Evolutionary conservation across 2,329 filamentous ascomycete species (phyloP).

Genomic region (Colletotrichum sojae): DNA sequence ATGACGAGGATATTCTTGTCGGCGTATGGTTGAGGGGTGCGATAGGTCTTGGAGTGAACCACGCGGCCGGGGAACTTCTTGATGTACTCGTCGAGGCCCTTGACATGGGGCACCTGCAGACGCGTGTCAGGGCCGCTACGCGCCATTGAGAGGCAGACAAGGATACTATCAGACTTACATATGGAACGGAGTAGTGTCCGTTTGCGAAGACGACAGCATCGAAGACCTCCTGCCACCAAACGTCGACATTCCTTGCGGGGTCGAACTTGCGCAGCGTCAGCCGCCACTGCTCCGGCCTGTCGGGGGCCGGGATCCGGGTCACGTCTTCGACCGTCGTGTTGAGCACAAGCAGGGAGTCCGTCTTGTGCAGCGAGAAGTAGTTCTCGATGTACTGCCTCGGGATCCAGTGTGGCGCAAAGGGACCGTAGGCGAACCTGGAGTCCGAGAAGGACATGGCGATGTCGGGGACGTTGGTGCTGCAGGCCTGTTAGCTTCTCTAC

Average conservation of each 20-base stretch:
- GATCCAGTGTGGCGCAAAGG: constrained; percentile 69
- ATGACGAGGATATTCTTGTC: constrained; percentile 55
- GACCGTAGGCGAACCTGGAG: constrained; percentile 65
- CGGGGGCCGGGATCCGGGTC: constrained; percentile 46
- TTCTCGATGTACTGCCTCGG: constrained; percentile 69
- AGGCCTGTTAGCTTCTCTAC: no score
- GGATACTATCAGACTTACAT: constrained; percentile 51
- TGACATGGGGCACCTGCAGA: constrained; percentile 59
- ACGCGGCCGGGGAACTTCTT: constrained; percentile 56
- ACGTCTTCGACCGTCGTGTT: constrained; percentile 68
- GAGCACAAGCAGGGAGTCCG: constrained; percentile 61
- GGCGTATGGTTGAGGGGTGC: constrained; percentile 52
- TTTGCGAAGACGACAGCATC: constrained; percentile 60
- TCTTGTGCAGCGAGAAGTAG: constrained; percentile 66
- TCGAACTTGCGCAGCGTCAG: constrained; percentile 64
- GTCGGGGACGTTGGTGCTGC: constrained; percentile 68
- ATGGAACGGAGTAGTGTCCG: constrained; percentile 60
- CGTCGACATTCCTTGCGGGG: constrained; percentile 57
- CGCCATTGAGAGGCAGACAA: background rate
- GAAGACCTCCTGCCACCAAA: constrained; percentile 69
- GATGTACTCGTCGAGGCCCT: constrained; percentile 58
- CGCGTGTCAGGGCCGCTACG: no score
- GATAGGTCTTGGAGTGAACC: constrained; percentile 62
- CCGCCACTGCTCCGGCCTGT: constrained; percentile 55
- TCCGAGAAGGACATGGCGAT: constrained; percentile 72